Conservation (phyloP, 768 basidiomycete species). For the Psilocybe azurescens region DNA sequence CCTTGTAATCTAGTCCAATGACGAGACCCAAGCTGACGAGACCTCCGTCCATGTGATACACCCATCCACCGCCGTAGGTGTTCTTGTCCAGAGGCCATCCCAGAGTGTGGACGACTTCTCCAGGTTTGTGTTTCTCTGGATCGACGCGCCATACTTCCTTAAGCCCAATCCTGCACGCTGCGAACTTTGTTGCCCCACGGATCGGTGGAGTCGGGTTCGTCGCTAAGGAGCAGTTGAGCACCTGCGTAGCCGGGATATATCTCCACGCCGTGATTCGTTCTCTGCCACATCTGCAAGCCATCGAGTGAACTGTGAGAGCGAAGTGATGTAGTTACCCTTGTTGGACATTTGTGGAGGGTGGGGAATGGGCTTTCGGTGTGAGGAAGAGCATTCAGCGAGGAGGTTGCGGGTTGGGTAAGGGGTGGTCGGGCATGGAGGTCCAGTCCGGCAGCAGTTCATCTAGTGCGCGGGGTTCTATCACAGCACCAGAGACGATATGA, state of each 20-base stretch:
- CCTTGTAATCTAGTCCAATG: conserved; percentile 91
- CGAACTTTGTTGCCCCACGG: conserved; percentile 47
- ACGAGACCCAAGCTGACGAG: conserved; percentile 92
- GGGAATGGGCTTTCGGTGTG: conserved; percentile 78
- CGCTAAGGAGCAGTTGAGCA: conserved; percentile 77
- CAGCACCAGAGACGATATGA: conserved; percentile 95
- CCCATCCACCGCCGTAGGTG: conserved; percentile 93
- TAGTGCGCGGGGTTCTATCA: conserved; percentile 90
- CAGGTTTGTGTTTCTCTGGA: conserved; percentile 64
- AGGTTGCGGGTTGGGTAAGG: conserved; percentile 81
- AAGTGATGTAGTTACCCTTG: conserved; percentile 90
- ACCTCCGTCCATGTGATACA: conserved; percentile 95
- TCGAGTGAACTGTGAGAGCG: conserved; percentile 85
- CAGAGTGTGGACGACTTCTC: conserved; percentile 87
- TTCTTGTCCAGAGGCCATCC: conserved; percentile 89
- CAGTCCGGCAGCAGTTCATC: conserved; percentile 91
- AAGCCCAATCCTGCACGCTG: conserved; percentile 81
- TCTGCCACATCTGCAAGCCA: conserved; percentile 93
- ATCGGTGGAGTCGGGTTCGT: conserved; percentile 48
- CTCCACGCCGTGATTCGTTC: conserved; percentile 78
- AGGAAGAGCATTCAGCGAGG: conserved; percentile 87
- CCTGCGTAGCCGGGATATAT: conserved; percentile 97
- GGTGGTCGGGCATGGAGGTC: conserved; percentile 66
- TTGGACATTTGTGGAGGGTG: conserved; percentile 98
- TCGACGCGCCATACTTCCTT: conserved; percentile 98